Evolutionary conservation across 805 yeast species (phyloP).

Genomic region (Saccharomycopsis olivae): DNA sequence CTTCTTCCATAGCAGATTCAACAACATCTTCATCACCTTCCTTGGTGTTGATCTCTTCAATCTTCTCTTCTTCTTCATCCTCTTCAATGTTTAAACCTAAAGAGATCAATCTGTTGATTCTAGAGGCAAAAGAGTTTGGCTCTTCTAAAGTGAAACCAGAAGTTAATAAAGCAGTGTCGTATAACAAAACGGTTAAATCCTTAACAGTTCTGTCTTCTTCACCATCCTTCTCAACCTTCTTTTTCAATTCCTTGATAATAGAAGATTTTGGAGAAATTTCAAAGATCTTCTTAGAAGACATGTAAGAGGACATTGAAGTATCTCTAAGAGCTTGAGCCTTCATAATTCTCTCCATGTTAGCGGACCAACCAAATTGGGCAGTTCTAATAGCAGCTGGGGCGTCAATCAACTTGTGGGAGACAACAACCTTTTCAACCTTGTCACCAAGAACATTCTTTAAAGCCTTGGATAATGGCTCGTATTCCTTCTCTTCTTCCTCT

Average conservation of each 20-base stretch:
- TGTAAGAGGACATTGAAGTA: slow-evolving; percentile 97
- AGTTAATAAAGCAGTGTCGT: slow-evolving; percentile 95
- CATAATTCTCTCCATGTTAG: slow-evolving; percentile 99
- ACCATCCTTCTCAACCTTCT: slow-evolving; percentile 95
- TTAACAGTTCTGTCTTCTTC: slow-evolving; percentile 97
- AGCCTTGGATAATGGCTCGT: slow-evolving; percentile 88
- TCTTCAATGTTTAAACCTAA: slow-evolving; percentile 98
- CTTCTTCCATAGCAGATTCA: slow-evolving; percentile 98
- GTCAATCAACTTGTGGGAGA: slow-evolving; percentile 92
- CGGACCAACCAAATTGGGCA: slow-evolving; percentile 99
- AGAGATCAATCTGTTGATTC: slow-evolving; percentile 97
- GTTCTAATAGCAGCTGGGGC: slow-evolving; percentile 99
- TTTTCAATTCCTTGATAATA: slow-evolving; percentile 89
- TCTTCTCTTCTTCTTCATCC: slow-evolving; percentile 37
- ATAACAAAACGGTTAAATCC: slow-evolving; percentile 91
- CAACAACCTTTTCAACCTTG: slow-evolving; percentile 98
- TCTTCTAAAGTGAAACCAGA: slow-evolving; percentile 99
- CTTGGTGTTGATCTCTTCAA: slow-evolving; percentile 25
- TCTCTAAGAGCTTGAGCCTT: slow-evolving; percentile 99
- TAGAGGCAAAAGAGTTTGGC: slow-evolving; percentile 93
- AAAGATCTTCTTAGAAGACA: slow-evolving; percentile 98
- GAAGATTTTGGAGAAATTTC: slow-evolving; percentile 97
- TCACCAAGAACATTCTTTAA: slow-evolving; percentile 97
- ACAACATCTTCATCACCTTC: slow-evolving; percentile 48
- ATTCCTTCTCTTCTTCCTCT: slow-evolving; percentile 88